Base-by-base conservation (phyloP, 2,329 filamentous ascomycete genomes). In the Neofusicoccum kwambonambiense region DNA sequence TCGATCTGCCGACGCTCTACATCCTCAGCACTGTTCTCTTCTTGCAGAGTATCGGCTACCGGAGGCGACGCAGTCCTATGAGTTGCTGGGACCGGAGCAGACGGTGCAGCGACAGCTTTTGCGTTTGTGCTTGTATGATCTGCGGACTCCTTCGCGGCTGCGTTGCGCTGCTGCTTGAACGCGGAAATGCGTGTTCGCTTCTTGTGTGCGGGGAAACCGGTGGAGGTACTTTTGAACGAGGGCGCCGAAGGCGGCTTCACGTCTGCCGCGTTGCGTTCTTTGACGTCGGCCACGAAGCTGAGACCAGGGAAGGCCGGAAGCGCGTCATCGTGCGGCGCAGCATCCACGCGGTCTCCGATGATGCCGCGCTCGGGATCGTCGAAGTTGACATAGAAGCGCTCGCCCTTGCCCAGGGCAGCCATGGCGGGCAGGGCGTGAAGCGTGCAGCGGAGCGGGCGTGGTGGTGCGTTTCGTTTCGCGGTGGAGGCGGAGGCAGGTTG, bases 151-250 rank as follows among this genome's bases (percentile, higher is more conserved):
- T 65, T 64, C 31, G 66, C 56, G 44, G 68, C 66, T 49, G 67
- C 65, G 60, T 68, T 66, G 57, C 86, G 83, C 72, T 88, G 86
- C 72, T 91, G 88, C 75, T 92, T 96, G 81, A 97, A 97, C 1
- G 90, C 86, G 1, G 93, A 97, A 7, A 86, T 78, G 65, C 86
- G 85, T 12, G 82, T 84, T 69, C 93, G 88, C 75, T 91, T 92
- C 76, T 90, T 95, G 76, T 93, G 93, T 65, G 89, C 87, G n/a
- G 95, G 95, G 70, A 98, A 98, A 1, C 95, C 95, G 12, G 86
- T 88, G 7, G 64, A 17, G 9, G 64, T 62, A 9, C 80, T 78
- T 60, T 86, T 86, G 45, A 86, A 79, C 52, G 84, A 83, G 13
- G 89, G 88, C 9, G 88, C 86, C 44, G 83, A 82, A 8, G 90